These are phyloP conservation scores for Neonectria coccinea DNA, from an alignment of 2,329 filamentous ascomycete genomes.

Conservation along the genomic window DNA sequence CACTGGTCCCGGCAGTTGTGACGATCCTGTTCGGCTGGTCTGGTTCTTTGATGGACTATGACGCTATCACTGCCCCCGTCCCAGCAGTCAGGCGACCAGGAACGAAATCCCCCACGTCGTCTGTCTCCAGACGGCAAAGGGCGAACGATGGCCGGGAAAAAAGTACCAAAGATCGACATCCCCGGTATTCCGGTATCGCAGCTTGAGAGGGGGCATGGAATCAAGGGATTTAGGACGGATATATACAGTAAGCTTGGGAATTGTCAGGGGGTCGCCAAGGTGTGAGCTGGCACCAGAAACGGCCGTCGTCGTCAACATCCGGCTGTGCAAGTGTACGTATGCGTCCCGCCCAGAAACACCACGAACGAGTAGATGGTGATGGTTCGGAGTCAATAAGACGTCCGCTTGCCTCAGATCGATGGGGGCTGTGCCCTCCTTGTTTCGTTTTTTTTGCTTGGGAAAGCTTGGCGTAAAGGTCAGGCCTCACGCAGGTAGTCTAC, in stretches of 20 bases:
- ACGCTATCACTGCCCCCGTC: constrained; percentile 16
- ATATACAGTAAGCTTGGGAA: constrained; percentile 7
- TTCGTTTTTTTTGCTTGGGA: not conserved
- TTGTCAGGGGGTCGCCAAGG: not conserved
- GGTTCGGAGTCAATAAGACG: constrained; percentile 9
- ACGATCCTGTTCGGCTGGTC: not conserved
- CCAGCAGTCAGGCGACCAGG: constrained; percentile 22
- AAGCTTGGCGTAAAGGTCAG: not conserved
- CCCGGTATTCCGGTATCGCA: not conserved
- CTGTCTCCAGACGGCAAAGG: not conserved
- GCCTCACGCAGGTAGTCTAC: not conserved
- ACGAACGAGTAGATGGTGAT: constrained; percentile 5
- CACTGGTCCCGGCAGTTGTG: constrained; percentile 1
- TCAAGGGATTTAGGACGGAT: constrained; percentile 2
- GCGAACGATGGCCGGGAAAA: not conserved
- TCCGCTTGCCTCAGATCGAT: constrained; percentile 8
- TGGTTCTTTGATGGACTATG: constrained; percentile 16
- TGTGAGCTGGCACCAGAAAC: constrained; percentile 19
- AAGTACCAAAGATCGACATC: not conserved
- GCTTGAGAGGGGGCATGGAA: not conserved
- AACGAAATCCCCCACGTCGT: constrained; percentile 5
- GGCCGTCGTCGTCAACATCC: constrained; percentile 25
- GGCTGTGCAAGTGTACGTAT: constrained; percentile 21
- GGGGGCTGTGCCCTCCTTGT: constrained; percentile 18
- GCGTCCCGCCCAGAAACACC: not conserved